These are phyloP conservation scores for Nadsonia starkeyi-henricii DNA, from an alignment of 1,139 yeast species.

Conservation along the genomic window DNA sequence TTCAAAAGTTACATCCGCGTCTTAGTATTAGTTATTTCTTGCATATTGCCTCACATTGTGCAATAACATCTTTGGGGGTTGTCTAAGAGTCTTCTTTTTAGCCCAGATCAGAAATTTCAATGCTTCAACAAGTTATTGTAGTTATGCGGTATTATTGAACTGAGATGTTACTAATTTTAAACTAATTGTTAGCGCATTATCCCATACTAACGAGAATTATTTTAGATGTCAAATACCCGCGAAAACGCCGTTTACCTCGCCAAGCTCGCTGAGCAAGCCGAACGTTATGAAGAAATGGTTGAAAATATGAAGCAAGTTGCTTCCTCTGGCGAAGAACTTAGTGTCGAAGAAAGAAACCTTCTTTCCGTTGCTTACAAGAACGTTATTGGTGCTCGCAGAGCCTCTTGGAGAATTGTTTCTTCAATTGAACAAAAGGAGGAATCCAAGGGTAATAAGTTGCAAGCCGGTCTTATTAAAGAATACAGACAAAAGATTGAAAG, in stretches of 20 bases:
- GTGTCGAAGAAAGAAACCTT: slow-evolving; percentile 95
- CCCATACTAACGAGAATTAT: neutral
- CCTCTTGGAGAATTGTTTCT: slow-evolving; percentile 97
- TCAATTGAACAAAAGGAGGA: slow-evolving; percentile 97
- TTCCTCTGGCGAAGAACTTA: slow-evolving; percentile 85
- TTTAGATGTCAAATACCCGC: slow-evolving; percentile 34
- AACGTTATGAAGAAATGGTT: slow-evolving; percentile 93
- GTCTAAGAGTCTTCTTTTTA: too few species aligned
- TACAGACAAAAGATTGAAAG: slow-evolving; percentile 91
- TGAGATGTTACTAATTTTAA: neutral
- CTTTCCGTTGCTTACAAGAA: slow-evolving; percentile 96
- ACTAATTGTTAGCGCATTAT: neutral
- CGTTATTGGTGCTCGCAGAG: slow-evolving; percentile 98
- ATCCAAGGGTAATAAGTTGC: slow-evolving; percentile 82
- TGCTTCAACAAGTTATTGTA: neutral
- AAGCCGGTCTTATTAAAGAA: slow-evolving; percentile 80
- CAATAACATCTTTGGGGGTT: too few species aligned
- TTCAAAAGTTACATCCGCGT: too few species aligned
- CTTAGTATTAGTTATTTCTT: too few species aligned
- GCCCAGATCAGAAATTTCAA: too few species aligned
- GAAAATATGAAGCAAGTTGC: slow-evolving; percentile 98
- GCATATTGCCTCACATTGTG: too few species aligned
- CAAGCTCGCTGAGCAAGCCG: slow-evolving; percentile 98
- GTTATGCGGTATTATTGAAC: neutral
- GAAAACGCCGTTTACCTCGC: slow-evolving; percentile 98